phyloP scores from a whole-genome alignment of 345 rosid genomes.

The Cochlearia excelsa region DNA sequence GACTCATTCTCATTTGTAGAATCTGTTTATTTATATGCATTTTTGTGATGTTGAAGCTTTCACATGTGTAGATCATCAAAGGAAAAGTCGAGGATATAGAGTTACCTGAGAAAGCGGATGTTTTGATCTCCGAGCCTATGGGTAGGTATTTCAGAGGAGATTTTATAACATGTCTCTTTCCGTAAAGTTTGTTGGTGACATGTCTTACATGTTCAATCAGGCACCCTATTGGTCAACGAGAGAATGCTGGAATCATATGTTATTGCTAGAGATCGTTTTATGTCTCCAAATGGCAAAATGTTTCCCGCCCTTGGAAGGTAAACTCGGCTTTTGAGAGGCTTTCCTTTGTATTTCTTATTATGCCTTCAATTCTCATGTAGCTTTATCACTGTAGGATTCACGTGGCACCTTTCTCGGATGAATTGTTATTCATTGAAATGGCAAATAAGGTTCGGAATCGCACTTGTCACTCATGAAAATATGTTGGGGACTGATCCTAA shows the following conservation, averaged over 20 bases:
- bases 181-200: conserved; percentile 1
- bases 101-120: conserved; percentile 95
- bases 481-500: conserved; percentile 1
- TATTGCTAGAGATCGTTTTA: conserved; percentile 95
- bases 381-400: conserved; percentile 70
- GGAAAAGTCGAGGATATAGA: conserved; percentile 97
- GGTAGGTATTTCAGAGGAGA: conserved; percentile 44
- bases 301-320: conserved; percentile 95
- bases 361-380: conserved; percentile 6
- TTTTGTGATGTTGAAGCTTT: conserved; percentile 23
- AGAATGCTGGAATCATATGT: conserved; percentile 97
- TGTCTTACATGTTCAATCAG: conserved; percentile 37
- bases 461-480: conserved; percentile 8
- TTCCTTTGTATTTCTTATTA: neutral
- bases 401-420: conserved; percentile 99
- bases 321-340: conserved; percentile 20
- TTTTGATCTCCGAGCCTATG: conserved; percentile 97
- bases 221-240: conserved; percentile 91
- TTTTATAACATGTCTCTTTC: neutral
- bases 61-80: conserved; percentile 65
- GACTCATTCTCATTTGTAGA: conserved; percentile 5
- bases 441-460: conserved; percentile 81
- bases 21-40: conserved; percentile 3
- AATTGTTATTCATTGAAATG: conserved; percentile 88
- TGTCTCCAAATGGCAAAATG: conserved; percentile 85